A percentile compares a stretch with the other conserved stretches of the same genome.
Evolutionary conservation across 441 rosid genomes (phyloP).

Genomic region (Arabidopsis lyrata): DNA sequence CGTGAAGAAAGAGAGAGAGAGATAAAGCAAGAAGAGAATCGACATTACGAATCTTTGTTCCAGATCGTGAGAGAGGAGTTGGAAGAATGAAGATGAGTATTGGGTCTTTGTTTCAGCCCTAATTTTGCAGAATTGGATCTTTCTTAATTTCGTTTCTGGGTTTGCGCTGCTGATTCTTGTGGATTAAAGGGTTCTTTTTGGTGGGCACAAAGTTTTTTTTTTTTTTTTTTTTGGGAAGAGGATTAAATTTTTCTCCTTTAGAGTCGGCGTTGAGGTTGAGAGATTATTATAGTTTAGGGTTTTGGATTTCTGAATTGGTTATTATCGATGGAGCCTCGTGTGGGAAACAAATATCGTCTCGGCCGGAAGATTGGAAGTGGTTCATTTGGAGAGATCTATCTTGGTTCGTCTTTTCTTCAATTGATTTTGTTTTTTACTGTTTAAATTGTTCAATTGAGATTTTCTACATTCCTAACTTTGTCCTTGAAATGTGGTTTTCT

Average conservation of each 20-base stretch:
- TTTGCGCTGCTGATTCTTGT: conserved; percentile 43
- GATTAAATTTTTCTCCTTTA: background rate
- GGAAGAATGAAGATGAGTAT: conserved; percentile 18
- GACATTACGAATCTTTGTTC: conserved; percentile 25
- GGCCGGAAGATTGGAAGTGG: conserved; percentile 99
- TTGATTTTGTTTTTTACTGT: conserved; percentile 19
- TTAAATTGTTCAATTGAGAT: background rate
- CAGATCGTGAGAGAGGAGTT: conserved; percentile 17
- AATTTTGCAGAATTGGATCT: conserved; percentile 1
- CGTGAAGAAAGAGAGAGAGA: conserved; percentile 35
- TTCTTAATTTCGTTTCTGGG: conserved; percentile 10
- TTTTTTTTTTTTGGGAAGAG: background rate
- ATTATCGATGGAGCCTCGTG: conserved; percentile 76
- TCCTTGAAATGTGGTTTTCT: conserved; percentile 1
- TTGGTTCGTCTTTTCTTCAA: conserved; percentile 56
- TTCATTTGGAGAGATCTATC: conserved; percentile 98
- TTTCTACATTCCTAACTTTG: background rate
- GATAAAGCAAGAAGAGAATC: conserved; percentile 9
- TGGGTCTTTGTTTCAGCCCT: conserved; percentile 36
- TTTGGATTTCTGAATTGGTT: conserved; percentile 33
- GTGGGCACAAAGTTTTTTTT: background rate
- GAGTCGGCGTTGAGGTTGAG: conserved; percentile 37
- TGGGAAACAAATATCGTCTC: conserved; percentile 87
- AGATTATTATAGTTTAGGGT: conserved; percentile 42
- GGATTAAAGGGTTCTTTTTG: conserved; percentile 10